These are phyloP conservation scores for Aphanoascus verrucosus DNA, from an alignment of 2,329 filamentous ascomycete species.

Conservation along the genomic window DNA sequence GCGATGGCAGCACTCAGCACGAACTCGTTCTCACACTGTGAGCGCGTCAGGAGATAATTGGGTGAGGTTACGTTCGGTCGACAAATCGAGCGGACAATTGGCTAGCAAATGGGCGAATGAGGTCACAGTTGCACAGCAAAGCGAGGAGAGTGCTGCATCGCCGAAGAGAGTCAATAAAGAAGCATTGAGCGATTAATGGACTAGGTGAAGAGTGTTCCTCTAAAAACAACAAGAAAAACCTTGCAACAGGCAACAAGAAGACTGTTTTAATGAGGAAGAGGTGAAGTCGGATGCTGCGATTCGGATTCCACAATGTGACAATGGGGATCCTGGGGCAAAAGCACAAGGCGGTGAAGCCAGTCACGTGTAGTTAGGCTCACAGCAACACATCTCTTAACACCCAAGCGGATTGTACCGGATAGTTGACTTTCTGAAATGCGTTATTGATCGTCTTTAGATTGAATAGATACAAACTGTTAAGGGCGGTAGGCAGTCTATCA, in stretches of 20 bases:
- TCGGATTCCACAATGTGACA: not conserved
- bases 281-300: not conserved
- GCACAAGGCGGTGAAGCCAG: conserved; percentile 11
- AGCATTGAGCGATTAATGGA: not conserved
- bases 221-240: not conserved
- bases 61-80: conserved; percentile 3
- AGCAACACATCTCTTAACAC: not conserved
- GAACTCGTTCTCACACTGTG: not conserved
- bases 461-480: no score
- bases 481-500: no score
- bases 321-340: conserved; percentile 9
- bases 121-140: conserved; percentile 11
- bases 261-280: no score
- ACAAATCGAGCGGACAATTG: conserved; percentile 2
- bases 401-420: no score
- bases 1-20: no score
- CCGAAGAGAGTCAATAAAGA: not conserved
- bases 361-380: conserved; percentile 1
- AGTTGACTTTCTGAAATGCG: no score
- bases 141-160: not conserved
- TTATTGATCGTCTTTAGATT: no score
- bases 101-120: conserved; percentile 8
- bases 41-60: conserved; percentile 7
- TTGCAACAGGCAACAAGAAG: not conserved
- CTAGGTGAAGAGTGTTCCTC: not conserved